A percentile compares a stretch with the other conserved stretches of the same genome.
Evolutionary conservation across 108 stramenopile genomes (phyloP).

Genomic region (Skeletonema potamos): DNA sequence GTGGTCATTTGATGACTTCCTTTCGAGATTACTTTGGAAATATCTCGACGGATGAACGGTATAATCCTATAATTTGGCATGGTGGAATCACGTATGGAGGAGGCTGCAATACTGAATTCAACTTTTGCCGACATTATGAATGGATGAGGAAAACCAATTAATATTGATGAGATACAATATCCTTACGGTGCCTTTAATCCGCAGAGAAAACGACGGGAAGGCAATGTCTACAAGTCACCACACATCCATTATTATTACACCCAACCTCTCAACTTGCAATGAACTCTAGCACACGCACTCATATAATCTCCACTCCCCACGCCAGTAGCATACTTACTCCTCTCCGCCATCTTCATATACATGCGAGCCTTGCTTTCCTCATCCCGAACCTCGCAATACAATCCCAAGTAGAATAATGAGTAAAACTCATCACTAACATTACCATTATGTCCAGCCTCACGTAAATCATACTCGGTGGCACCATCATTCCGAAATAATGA

Average conservation of each 20-base stretch:
- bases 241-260: conserved; percentile 8
- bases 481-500: conserved; percentile 63
- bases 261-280: conserved; percentile 55
- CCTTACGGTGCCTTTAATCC: too few relatives aligned
- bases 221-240: too few relatives aligned
- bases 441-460: conserved; percentile 52
- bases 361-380: conserved; percentile 58
- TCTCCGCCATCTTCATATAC: conserved; percentile 61
- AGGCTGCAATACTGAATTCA: not conserved
- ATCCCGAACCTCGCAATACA: conserved; percentile 56
- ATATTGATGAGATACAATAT: too few relatives aligned
- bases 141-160: not conserved
- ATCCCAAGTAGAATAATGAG: conserved; percentile 60
- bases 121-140: not conserved
- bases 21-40: not conserved
- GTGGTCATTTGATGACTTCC: not conserved
- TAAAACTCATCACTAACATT: conserved; percentile 71
- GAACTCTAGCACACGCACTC: conserved; percentile 70
- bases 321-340: conserved; percentile 56
- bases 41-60: not conserved
- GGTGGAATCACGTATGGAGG: not conserved
- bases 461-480: conserved; percentile 61
- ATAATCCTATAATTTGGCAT: not conserved
- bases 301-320: conserved; percentile 69
- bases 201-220: too few relatives aligned